Evolutionary conservation across 208 protist species (phyloP).

Genomic region (Trypanosoma cruzi): DNA sequence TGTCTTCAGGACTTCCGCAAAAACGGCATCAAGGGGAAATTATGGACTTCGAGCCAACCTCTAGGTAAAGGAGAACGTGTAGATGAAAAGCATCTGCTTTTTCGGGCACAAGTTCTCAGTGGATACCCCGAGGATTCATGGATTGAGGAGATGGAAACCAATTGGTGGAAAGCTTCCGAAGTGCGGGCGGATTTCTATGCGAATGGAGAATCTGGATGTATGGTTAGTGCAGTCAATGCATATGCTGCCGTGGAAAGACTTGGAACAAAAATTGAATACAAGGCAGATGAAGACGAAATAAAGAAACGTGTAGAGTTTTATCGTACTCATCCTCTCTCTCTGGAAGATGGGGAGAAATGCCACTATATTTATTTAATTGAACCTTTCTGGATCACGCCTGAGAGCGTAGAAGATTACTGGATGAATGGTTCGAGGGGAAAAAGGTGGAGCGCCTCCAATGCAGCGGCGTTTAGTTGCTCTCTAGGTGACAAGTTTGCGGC

Average conservation of each 20-base stretch:
- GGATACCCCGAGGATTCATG: conserved; percentile 16
- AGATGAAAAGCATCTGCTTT: conserved; percentile 19
- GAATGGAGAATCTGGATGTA: conserved; percentile 28
- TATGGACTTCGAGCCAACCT: conserved; percentile 21
- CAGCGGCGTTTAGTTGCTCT: conserved; percentile 23
- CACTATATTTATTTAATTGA: conserved; percentile 26
- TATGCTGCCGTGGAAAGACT: conserved; percentile 31
- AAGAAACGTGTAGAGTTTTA: conserved; percentile 27
- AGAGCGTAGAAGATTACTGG: conserved; percentile 35
- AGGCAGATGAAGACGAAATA: conserved; percentile 26
- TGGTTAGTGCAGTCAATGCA: conserved; percentile 23
- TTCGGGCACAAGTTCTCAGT: conserved; percentile 28
- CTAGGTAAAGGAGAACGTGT: conserved; percentile 22
- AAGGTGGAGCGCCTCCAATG: conserved; percentile 36
- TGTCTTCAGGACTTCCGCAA: conserved; percentile 22
- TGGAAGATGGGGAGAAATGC: conserved; percentile 22
- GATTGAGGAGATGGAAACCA: conserved; percentile 26
- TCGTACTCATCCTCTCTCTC: conserved; percentile 8
- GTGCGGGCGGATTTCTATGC: conserved; percentile 28
- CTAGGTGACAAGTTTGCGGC: conserved; percentile 27
- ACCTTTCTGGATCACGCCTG: conserved; percentile 34
- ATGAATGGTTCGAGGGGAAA: conserved; percentile 27
- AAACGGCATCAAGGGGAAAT: conserved; percentile 27
- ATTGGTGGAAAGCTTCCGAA: conserved; percentile 45
- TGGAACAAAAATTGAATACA: conserved; percentile 23